phyloP scores from a whole-genome alignment of 2,329 filamentous ascomycete species.

The Penicillium sp. region DNA sequence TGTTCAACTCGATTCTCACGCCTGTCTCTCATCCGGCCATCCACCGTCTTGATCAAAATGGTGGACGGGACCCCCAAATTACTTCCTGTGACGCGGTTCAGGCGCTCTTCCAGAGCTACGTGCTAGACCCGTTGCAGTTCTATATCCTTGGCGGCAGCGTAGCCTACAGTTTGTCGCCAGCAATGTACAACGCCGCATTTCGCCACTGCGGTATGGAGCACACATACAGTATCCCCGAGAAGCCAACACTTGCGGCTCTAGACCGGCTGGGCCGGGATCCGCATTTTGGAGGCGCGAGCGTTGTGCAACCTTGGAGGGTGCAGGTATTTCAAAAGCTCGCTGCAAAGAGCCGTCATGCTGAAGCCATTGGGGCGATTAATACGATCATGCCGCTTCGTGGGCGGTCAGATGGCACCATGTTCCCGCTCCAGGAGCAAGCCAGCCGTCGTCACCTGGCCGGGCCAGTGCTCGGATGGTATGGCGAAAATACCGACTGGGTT shows the following conservation, averaged over 20 bases:
- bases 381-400: constrained; percentile 50
- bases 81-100: constrained; percentile 44
- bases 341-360: constrained; percentile 48
- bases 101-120: constrained; percentile 47
- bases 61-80: constrained; percentile 38
- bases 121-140: constrained; percentile 49
- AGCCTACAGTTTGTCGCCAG: constrained; percentile 48
- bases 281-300: constrained; percentile 48
- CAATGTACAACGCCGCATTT: constrained; percentile 50
- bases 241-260: constrained; percentile 42
- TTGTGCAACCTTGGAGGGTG: constrained; percentile 51
- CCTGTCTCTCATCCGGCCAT: constrained; percentile 48
- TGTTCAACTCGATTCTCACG: constrained; percentile 48
- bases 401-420: constrained; percentile 41
- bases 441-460: constrained; percentile 49
- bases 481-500: constrained; percentile 52
- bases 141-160: constrained; percentile 49
- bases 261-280: constrained; percentile 44
- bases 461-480: constrained; percentile 48
- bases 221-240: constrained; percentile 44
- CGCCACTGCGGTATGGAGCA: constrained; percentile 46
- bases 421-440: constrained; percentile 45
- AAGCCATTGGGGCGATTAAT: constrained; percentile 52
- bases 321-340: constrained; percentile 43
- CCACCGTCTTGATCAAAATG: constrained; percentile 27